Evolutionary conservation across 345 rosid species (phyloP).

Genomic region (Kernera saxatilis): DNA sequence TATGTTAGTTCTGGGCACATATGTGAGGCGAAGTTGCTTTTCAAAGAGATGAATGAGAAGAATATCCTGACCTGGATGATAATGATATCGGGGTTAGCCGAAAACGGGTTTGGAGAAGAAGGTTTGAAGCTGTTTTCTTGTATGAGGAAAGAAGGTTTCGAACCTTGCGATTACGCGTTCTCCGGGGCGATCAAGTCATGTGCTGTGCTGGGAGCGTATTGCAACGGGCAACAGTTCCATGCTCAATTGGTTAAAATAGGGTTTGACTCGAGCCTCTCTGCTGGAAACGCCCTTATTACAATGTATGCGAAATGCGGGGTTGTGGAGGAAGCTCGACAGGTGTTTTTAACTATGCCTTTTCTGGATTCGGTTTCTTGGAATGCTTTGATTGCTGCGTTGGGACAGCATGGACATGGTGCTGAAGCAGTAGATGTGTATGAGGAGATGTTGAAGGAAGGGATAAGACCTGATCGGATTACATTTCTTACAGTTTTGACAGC

Average conservation of each 20-base stretch:
- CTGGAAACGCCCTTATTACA: slow-evolving; percentile 34
- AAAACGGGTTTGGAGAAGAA: slow-evolving; percentile 36
- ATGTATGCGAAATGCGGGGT: slow-evolving; percentile 38
- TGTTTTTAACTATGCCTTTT: slow-evolving; percentile 30
- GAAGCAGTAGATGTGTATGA: slow-evolving; percentile 33
- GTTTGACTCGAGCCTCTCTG: slow-evolving; percentile 31
- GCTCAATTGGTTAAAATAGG: slow-evolving; percentile 31
- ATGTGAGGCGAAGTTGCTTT: slow-evolving; percentile 33
- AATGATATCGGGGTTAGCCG: slow-evolving; percentile 35
- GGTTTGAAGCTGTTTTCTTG: slow-evolving; percentile 29
- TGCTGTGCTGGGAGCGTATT: slow-evolving; percentile 27
- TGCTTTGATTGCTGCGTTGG: slow-evolving; percentile 36
- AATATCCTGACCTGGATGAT: slow-evolving; percentile 32
- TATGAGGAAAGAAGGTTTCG: slow-evolving; percentile 34
- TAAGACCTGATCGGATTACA: slow-evolving; percentile 34
- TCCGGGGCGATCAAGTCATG: slow-evolving; percentile 31
- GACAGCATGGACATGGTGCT: slow-evolving; percentile 35
- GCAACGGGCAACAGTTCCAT: slow-evolving; percentile 34
- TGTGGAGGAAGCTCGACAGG: slow-evolving; percentile 27
- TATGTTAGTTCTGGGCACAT: slow-evolving; percentile 34
- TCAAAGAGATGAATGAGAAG: slow-evolving; percentile 32
- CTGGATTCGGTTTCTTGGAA: slow-evolving; percentile 35
- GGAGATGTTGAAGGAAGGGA: slow-evolving; percentile 33
- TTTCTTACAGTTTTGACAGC: slow-evolving; percentile 34
- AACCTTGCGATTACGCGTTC: slow-evolving; percentile 35